Base-by-base conservation (phyloP, 2,329 filamentous ascomycete species). In the Paramyrothecium sp. region DNA sequence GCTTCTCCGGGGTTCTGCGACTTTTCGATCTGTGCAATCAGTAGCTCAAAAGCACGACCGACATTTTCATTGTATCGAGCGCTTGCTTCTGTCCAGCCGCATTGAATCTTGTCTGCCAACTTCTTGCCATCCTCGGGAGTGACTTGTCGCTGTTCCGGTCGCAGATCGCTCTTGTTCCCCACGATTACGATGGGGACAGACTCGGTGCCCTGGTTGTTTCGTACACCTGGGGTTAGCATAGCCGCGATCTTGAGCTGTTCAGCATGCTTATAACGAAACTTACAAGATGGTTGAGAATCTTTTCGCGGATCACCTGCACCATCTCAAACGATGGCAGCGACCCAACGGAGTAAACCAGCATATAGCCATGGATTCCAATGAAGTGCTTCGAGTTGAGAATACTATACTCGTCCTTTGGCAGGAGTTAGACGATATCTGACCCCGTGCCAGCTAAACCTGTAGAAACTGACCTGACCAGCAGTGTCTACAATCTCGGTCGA, bases 371-470 rank as follows among this genome's bases (percentile, higher is more conserved):
- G 65, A 98, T 98, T 61, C 95, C 95, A 73, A 99, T 98, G 69
- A 98, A 98, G 73, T 98, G 94, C 79, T 98, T 98, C 61, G 91
- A 96, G 76, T 97, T 98, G 60, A 99, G 82, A 63, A 98, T 97
- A 71, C 91, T 96, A 81, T 99, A 99, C 77, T 99, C 95, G 80
- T 99, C 95, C 89, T 95, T n/a, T 70, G 58, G 22, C n/a, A 30
- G 22, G 2, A 30, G 10, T 30, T 33, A 22, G 17, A 17, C 17
- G 19, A 12, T 16, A 16, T 8, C 17, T 22, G 5, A 50, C 21
- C 7, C n/a, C 20, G 20, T 23, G 56, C 33, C 3, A 10, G 47
- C 44, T 19, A 21, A 38, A 55, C 50, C 51, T 13, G 41, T 50
- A 10, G 10, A 34, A 23, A 64, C 79, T 69, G 81, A 92, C 90